Evolutionary conservation across 2,329 filamentous ascomycete genomes (phyloP), one percentile per base, ranked within the genome.

Genomic region (Corinectria fuckeliana): DNA sequence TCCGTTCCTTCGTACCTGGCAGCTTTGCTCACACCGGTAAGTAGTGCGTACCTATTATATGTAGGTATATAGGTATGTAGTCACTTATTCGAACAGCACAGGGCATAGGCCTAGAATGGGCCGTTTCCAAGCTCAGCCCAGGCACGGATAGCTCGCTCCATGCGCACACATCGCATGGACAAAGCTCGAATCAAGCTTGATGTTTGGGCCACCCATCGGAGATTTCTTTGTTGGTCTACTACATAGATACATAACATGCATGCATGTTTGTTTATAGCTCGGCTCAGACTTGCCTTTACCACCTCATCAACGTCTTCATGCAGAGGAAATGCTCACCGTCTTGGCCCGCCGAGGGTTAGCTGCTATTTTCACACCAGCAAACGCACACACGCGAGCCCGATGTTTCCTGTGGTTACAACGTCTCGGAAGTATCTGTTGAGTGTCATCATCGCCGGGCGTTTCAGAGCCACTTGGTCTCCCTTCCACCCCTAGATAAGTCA

Each of bases 361-460:
- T 66, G 61, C 51, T 58, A 18, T 58, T 45, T 50, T 42, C 41
- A 39, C 21, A 25, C 20, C 76, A 68, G 71, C 73, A 84, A 86
- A 86, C 82, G 63, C 84, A 76, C 82, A 78, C 58, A 70, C 65
- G 61, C 56, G 60, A 38, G 28, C 44, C 56, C 50, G 58, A 61
- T 57, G 61, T 62, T 60, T 61, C 61, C 56, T 60, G 60, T 57
- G 58, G 55, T 58, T 61, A 58, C 75, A 75, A 67, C 72, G 76
- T 80, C 83, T 91, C 87, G 82, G 88, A 88, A 91, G 88, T 91
- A 91, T 91, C 88, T 91, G 42, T 45, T 45, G 88, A 78, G 77
- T 78, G 78, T 90, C 88, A 89, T 90, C 88, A 90, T 75, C 63
- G 86, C 87, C 81, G 68, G 61, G 26, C 38, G n/a, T 44, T 34